Conservation (phyloP, 2,329 filamentous ascomycete species). For the Rhynchosporium graminicola region DNA sequence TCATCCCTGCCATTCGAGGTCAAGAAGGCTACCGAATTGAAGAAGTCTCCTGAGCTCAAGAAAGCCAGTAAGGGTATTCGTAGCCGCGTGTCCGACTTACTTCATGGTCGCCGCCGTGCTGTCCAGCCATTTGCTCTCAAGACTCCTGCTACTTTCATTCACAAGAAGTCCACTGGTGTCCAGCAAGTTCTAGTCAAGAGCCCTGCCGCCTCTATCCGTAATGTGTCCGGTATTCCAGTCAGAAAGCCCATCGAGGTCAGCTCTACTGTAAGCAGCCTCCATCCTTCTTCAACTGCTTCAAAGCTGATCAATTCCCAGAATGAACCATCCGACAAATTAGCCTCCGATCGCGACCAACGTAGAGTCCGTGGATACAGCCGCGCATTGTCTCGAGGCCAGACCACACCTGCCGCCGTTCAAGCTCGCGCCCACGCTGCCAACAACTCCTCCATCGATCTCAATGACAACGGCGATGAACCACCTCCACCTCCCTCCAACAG, state of each 20-base stretch:
- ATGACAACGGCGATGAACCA: not conserved
- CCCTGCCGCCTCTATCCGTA: not conserved
- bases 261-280: no score
- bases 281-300: not conserved
- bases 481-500: conserved; percentile 5
- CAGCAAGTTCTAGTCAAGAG: no score
- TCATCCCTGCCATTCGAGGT: not conserved
- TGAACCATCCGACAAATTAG: conserved; percentile 2
- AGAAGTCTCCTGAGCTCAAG: conserved; percentile 11
- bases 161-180: not conserved
- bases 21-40: not conserved
- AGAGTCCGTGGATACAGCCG: not conserved
- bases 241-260: not conserved
- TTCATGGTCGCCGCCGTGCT: conserved; percentile 15
- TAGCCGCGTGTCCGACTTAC: conserved; percentile 8
- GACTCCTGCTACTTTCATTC: not conserved
- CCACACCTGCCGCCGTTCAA: not conserved
- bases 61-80: conserved; percentile 13
- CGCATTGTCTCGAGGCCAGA: not conserved
- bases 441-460: not conserved
- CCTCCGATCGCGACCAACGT: conserved; percentile 6
- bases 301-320: conserved; percentile 1
- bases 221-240: not conserved
- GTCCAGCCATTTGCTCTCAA: not conserved
- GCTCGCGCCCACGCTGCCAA: not conserved